These are phyloP conservation scores for Coemansia sp. DNA, from an alignment of 192 early-diverging fungal genomes.

Conservation along the genomic window DNA sequence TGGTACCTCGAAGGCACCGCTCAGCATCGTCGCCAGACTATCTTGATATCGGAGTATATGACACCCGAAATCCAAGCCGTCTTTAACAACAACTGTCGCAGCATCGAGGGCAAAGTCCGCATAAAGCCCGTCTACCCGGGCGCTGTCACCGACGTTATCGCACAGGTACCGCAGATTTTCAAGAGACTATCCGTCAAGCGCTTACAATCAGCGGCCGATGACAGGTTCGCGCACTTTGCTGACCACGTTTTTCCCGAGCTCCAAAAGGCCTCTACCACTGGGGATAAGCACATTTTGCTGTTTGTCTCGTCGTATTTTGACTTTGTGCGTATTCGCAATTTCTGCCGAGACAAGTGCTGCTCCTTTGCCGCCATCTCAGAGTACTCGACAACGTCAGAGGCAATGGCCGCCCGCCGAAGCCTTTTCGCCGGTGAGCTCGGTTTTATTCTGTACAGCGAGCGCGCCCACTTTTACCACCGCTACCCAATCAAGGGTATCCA, in stretches of 20 bases:
- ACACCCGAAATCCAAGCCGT: conserved; percentile 91
- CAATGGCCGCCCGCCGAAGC: conserved; percentile 69
- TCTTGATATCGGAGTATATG: conserved; percentile 76
- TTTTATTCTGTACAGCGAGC: conserved; percentile 86
- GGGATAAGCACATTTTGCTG: conserved; percentile 63
- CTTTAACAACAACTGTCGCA: conserved; percentile 65
- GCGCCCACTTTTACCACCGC: conserved; percentile 94
- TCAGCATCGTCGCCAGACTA: conserved; percentile 84
- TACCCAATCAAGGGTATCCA: conserved; percentile 79
- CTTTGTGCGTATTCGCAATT: conserved; percentile 90
- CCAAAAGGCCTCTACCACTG: conserved; percentile 55
- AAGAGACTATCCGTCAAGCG: conserved; percentile 64
- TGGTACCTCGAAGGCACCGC: conserved; percentile 86
- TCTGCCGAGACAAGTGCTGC: conserved; percentile 71
- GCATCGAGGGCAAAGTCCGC: conserved; percentile 67
- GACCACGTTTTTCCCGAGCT: conserved; percentile 59
- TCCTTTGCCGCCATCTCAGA: conserved; percentile 82
- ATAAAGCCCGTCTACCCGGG: conserved; percentile 65
- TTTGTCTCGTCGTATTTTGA: conserved; percentile 96
- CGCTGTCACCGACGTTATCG: conserved; percentile 73
- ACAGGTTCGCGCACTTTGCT: conserved; percentile 82
- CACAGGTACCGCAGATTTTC: conserved; percentile 80
- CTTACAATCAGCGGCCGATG: conserved; percentile 67
- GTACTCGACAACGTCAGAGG: conserved; percentile 79
- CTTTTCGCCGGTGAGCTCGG: conserved; percentile 80